Base-by-base conservation (phyloP, 352 stramenopile species). In the Albugo laibachii region DNA sequence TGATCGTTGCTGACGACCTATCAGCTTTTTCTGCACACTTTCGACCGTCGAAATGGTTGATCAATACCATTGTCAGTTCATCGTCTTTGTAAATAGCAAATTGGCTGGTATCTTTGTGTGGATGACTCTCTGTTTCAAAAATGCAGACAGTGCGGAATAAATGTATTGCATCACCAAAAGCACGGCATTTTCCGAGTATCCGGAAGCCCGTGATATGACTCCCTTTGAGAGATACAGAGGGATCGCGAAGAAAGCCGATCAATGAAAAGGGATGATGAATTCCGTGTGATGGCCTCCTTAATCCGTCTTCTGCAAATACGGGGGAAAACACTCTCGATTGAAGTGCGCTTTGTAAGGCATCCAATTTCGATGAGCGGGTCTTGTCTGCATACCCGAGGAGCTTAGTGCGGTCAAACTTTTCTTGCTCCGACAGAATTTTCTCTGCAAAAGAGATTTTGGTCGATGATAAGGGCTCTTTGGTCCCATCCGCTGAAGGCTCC, bases 11-110 rank as follows among this genome's bases (percentile, higher is more conserved):
- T 36, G 18, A 38, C 35, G 21, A 13, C 46, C 0, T 41, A 36
- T 21, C 13, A 24, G 5, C 13, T 38, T 49, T 36, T 15, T 49
- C 45, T 43, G 38, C 11, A 15, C 20, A 38, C 20, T 43, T 19
- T 19, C 8, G 20, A 19, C 14, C 35, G 19, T 52, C 48, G 34
- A 73, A 67, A 54, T 57, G 80, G 47, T 84, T 88, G 37, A 80
- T 68, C 20, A 88, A 55, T 0, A 54, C 58, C 76, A 88, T 82
- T 2, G 70, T 80, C 58, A 88, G 80, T 34, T 85, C 75, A 42
- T 80, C 70, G 41, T 88, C 75, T 41, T 88, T 88, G 61, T 83
- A 88, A 37, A 85, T 55, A 31, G 60, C 68, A 18, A 88, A 88
- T 11, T 58, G 61, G 21, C 62, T 68, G 11, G 56, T 66, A 49